Evolutionary conservation across 1,284 basidiomycete genomes (phyloP), one percentile per base, ranked within the genome.

Genomic region (Tremellales sp.): DNA sequence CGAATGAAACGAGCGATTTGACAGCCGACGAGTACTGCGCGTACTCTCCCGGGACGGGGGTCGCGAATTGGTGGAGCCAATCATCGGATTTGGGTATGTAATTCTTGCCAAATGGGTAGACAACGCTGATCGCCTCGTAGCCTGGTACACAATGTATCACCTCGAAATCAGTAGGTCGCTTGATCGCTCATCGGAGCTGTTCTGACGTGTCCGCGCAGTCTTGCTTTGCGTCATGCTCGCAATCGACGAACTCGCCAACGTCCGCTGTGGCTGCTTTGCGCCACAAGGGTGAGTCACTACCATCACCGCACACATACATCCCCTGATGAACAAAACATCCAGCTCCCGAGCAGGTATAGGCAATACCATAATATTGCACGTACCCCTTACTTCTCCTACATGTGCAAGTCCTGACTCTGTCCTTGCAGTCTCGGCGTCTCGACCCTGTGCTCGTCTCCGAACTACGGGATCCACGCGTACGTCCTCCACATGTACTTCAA

Each of bases 251-350:
- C 14, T 51, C 1, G 40, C 63, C 19, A 66, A 66, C 38, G 52
- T 64, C 21, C 44, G 64, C 3, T 47, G 64, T 24, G 64, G 64
- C 0, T 47, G 54, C 8, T 61, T 64, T 32, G 57, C 60, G 6
- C 64, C 64, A 1, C 64, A 66, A 25, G 62, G 58, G 58, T 50
- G 45, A n/a, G n/a, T n/a, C n/a, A n/a, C n/a, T n/a, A n/a, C n/a
- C n/a, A n/a, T n/a, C n/a, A n/a, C n/a, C n/a, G n/a, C n/a, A n/a
- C n/a, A n/a, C n/a, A n/a, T n/a, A n/a, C n/a, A n/a, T n/a, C n/a
- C n/a, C n/a, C n/a, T n/a, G n/a, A n/a, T n/a, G n/a, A n/a, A n/a
- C n/a, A n/a, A n/a, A n/a, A n/a, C n/a, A n/a, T n/a, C n/a, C n/a
- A n/a, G n/a, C n/a, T n/a, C n/a, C 32, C 31, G 63, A 24, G 53